Percentiles rank a stretch among this genome's conserved stretches.
Evolutionary conservation across 169 alveolate genomes (phyloP).

Genomic region (Eimeria sp.): DNA sequence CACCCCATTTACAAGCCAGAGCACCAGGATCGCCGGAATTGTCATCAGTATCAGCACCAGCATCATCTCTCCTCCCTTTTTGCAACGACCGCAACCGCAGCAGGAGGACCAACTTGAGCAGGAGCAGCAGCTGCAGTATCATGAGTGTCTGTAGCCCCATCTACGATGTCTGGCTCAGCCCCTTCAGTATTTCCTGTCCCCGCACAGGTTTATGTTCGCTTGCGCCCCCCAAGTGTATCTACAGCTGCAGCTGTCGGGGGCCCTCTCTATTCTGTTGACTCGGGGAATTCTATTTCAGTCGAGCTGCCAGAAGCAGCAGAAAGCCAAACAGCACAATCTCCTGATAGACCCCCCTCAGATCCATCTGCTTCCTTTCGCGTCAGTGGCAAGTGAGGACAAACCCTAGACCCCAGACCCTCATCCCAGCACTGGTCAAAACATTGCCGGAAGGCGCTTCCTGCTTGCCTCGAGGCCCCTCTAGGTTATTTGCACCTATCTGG

Average conservation of each 20-base stretch:
- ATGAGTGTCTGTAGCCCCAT: neutral
- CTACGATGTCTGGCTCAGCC: neutral
- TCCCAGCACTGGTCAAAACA: neutral
- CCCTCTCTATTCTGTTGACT: neutral
- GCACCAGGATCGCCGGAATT: neutral
- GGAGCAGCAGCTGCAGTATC: neutral
- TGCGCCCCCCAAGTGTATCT: conserved; percentile 22
- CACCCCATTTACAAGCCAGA: neutral
- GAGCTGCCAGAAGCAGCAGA: neutral
- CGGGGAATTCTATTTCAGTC: neutral
- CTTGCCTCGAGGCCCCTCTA: neutral
- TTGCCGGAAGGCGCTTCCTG: neutral
- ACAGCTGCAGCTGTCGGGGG: neutral
- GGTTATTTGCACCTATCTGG: neutral
- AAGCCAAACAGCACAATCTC: neutral
- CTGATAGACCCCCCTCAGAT: neutral
- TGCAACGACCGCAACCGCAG: conserved; percentile 2
- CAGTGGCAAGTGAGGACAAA: conserved; percentile 2
- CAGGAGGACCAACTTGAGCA: neutral
- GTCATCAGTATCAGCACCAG: neutral
- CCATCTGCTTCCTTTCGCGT: neutral
- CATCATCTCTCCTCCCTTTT: neutral
- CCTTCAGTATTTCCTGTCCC: neutral
- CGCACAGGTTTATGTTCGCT: neutral
- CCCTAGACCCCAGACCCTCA: conserved; percentile 1